These are phyloP conservation scores for Citrus trifoliata DNA, from an alignment of 345 rosid species.

Conservation along the genomic window DNA sequence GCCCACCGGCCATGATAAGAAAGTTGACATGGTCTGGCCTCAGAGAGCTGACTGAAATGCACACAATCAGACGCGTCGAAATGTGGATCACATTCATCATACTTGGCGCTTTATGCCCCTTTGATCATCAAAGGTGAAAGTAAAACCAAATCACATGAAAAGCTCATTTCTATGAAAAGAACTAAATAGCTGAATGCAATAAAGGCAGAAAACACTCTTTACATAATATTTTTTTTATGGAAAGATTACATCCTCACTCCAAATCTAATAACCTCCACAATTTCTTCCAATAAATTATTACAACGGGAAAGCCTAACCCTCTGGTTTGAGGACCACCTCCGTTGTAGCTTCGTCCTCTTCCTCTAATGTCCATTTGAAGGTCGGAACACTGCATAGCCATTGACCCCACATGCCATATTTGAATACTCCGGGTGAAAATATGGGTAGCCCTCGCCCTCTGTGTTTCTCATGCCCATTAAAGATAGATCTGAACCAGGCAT, in stretches of 20 bases:
- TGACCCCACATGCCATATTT: conserved; percentile 55
- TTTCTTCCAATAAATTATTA: conserved; percentile 33
- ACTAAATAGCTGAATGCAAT: conserved; percentile 25
- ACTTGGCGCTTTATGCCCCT: not conserved
- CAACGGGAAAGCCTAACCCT: conserved; percentile 23
- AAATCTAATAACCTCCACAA: conserved; percentile 35
- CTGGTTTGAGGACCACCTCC: conserved; percentile 13
- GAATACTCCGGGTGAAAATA: conserved; percentile 44
- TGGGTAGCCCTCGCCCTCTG: conserved; percentile 48
- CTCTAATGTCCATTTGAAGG: conserved; percentile 79
- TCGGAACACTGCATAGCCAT: conserved; percentile 57
- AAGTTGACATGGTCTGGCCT: not conserved
- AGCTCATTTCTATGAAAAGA: conserved; percentile 13
- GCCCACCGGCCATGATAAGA: not conserved
- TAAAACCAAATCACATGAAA: conserved; percentile 1
- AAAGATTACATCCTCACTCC: conserved; percentile 58
- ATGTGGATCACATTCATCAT: not conserved
- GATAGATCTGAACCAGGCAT: conserved; percentile 58
- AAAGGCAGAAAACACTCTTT: conserved; percentile 41
- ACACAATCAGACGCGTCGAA: not conserved
- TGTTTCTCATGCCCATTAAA: conserved; percentile 47
- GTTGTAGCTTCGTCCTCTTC: not conserved
- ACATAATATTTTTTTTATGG: conserved; percentile 38
- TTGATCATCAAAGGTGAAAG: conserved; percentile 4
- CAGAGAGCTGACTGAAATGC: not conserved